Percentiles rank a stretch among this genome's conserved stretches.
Evolutionary conservation across 169 alveolate species (phyloP).

Genomic region (Plasmodium ovale): DNA sequence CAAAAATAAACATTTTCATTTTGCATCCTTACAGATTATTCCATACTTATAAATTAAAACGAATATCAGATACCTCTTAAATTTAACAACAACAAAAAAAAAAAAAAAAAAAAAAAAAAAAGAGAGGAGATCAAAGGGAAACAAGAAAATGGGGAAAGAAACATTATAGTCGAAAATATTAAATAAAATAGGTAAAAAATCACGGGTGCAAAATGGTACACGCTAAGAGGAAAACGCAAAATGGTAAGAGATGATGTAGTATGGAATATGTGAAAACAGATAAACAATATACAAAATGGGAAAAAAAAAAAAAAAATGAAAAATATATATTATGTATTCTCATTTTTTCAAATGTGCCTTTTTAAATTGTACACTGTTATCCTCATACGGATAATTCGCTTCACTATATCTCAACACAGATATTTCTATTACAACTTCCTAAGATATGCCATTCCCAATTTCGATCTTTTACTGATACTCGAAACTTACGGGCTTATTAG

Average conservation of each 20-base stretch:
- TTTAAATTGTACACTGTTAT: too few relatives aligned
- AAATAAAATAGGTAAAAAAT: too few relatives aligned
- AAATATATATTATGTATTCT: not conserved
- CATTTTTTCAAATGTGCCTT: not conserved
- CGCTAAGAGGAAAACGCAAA: not conserved
- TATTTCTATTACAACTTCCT: too few relatives aligned
- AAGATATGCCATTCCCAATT: too few relatives aligned
- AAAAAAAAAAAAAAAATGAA: not conserved
- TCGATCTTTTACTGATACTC: not conserved
- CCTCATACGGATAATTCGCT: not conserved
- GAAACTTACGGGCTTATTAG: conserved; percentile 44
- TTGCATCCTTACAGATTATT: too few relatives aligned
- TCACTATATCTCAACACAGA: not conserved
- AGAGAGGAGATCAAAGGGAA: not conserved
- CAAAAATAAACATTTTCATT: not conserved
- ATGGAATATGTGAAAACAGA: not conserved
- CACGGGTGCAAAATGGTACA: not conserved
- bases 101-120: too few relatives aligned
- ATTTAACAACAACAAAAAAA: not conserved
- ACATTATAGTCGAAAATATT: not conserved
- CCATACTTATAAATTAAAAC: too few relatives aligned
- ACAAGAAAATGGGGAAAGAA: not conserved
- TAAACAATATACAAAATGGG: not conserved
- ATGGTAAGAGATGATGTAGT: too few relatives aligned
- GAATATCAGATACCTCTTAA: too few relatives aligned